These are phyloP conservation scores for Backusella mclennaniae DNA, from an alignment of 192 early-diverging fungal species.

Conservation along the genomic window DNA sequence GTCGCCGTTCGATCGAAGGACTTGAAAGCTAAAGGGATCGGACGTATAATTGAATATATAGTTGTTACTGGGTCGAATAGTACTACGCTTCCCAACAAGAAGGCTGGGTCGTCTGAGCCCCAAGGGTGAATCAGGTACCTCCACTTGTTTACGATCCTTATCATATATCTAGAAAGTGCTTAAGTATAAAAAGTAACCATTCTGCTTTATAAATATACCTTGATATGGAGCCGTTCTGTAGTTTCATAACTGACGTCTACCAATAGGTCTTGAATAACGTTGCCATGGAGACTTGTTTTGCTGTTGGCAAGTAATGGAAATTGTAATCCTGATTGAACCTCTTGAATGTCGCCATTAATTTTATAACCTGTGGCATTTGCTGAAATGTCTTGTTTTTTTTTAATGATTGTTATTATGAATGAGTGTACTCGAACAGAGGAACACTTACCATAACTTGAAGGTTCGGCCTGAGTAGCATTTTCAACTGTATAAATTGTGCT, in stretches of 20 bases:
- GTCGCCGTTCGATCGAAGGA: constrained; percentile 34
- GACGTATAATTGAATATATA: constrained; percentile 22
- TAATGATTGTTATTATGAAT: background rate
- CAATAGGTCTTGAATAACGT: constrained; percentile 37
- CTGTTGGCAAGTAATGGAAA: background rate
- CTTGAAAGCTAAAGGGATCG: constrained; percentile 44
- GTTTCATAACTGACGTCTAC: constrained; percentile 55
- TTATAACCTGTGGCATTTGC: background rate
- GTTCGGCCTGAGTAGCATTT: background rate
- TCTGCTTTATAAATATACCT: constrained; percentile 27
- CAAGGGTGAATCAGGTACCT: constrained; percentile 24
- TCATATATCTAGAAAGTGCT: constrained; percentile 13
- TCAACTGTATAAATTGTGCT: background rate
- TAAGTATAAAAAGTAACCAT: background rate
- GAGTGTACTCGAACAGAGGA: background rate
- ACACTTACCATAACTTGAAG: background rate
- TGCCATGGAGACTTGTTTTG: constrained; percentile 33
- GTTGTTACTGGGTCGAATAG: background rate
- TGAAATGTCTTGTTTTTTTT: background rate
- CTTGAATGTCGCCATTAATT: background rate
- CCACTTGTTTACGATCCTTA: constrained; percentile 6
- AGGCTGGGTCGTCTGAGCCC: constrained; percentile 16
- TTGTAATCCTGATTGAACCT: background rate
- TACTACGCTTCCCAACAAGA: background rate
- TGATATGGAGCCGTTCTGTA: constrained; percentile 48